Conservation (phyloP, 176 grass and related monocot genomes). For the Ensete ventricosum region DNA sequence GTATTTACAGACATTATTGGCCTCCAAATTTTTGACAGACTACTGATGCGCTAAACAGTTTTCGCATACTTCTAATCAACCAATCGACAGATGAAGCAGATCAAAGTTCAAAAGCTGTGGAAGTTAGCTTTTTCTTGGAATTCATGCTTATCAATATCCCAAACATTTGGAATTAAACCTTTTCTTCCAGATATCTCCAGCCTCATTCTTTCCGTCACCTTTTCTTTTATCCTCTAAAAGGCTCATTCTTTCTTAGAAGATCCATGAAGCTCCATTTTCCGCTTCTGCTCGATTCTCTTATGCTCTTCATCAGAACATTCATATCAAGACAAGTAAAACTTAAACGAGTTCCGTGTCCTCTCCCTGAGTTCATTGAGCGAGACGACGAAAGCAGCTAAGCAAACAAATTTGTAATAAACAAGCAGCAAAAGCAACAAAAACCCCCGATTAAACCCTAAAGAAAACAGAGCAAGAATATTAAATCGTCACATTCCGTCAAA, state of each 20-base stretch:
- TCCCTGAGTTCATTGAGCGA: neutral
- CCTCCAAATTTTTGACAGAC: neutral
- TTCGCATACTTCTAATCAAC: neutral
- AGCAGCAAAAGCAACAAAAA: neutral
- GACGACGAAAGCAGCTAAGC: neutral
- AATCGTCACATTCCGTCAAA: neutral
- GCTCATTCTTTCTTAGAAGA: neutral
- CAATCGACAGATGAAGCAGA: neutral
- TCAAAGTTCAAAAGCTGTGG: neutral
- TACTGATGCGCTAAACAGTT: neutral
- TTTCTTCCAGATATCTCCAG: neutral
- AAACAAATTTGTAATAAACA: neutral
- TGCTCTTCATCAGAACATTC: neutral
- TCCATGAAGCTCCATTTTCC: neutral
- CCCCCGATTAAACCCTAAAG: neutral
- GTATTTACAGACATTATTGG: too few relatives aligned
- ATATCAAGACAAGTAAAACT: neutral
- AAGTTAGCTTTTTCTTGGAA: neutral
- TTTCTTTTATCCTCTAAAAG: neutral
- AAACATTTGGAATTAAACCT: neutral
- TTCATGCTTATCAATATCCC: neutral
- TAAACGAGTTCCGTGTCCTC: neutral
- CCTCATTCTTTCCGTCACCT: too few relatives aligned
- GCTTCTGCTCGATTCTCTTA: neutral
- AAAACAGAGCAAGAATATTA: neutral